phyloP scores from a whole-genome alignment of 129 eudicot genomes.

The Flaveria brownii region DNA sequence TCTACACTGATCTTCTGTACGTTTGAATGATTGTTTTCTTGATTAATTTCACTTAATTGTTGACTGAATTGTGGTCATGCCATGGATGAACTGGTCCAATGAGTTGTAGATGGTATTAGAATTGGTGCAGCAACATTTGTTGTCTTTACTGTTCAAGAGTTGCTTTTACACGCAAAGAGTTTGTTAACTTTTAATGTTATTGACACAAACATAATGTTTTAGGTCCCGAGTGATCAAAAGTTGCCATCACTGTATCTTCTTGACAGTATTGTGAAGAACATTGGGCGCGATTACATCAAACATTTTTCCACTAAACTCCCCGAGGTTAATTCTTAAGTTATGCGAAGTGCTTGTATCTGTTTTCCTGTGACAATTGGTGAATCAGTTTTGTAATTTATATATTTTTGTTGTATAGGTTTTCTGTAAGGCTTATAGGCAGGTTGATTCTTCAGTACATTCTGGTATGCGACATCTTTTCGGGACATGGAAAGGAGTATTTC shows the following conservation, averaged over 20 bases:
- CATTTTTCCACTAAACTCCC: constrained; percentile 78
- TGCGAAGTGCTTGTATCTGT: neutral
- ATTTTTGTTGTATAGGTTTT: constrained; percentile 58
- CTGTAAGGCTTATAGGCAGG: constrained; percentile 92
- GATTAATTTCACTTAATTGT: neutral
- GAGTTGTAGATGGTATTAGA: neutral
- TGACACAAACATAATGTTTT: constrained; percentile 37
- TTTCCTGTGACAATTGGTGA: neutral
- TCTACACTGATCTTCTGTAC: constrained; percentile 4
- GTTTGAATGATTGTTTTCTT: neutral
- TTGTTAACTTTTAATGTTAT: constrained; percentile 20
- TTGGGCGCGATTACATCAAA: constrained; percentile 88
- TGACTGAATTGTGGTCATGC: constrained; percentile 1
- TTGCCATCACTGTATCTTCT: constrained; percentile 90
- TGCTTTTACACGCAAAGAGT: neutral
- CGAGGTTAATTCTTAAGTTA: constrained; percentile 65
- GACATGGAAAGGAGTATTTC: constrained; percentile 97
- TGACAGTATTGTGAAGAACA: constrained; percentile 98
- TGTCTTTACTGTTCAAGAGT: constrained; percentile 11
- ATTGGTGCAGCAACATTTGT: neutral
- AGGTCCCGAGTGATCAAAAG: constrained; percentile 96
- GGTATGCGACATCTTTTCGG: constrained; percentile 97
- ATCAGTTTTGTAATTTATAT: neutral
- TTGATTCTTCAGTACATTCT: constrained; percentile 67
- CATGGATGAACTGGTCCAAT: neutral